A percentile compares a stretch with the other conserved stretches of the same genome.
phyloP scores from a whole-genome alignment of 129 eudicot genomes.

The Artemisia tridentata region DNA sequence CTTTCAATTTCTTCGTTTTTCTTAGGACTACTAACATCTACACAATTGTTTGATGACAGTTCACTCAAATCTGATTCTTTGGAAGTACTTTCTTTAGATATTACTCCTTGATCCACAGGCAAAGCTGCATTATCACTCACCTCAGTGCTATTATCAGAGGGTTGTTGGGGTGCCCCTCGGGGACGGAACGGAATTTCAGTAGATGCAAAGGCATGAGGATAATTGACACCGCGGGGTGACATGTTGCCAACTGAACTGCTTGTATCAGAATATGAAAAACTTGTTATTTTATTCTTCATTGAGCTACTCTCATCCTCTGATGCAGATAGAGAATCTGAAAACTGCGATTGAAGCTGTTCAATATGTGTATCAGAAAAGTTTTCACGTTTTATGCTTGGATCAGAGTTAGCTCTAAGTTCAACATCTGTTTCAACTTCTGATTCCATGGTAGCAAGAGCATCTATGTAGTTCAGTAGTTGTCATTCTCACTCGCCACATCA shows the following conservation, averaged over 20 bases:
- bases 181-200: too few relatives aligned
- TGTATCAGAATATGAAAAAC: constrained; percentile 47
- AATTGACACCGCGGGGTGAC: constrained; percentile 31
- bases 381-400: constrained; percentile 21
- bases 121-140: constrained; percentile 11
- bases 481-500: constrained; percentile 72
- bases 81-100: constrained; percentile 21
- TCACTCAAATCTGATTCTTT: constrained; percentile 34
- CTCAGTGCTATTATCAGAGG: constrained; percentile 20
- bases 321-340: constrained; percentile 56
- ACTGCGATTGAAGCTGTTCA: constrained; percentile 35
- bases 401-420: constrained; percentile 42
- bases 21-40: constrained; percentile 9
- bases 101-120: constrained; percentile 35
- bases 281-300: constrained; percentile 40
- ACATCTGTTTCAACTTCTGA: constrained; percentile 70
- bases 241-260: constrained; percentile 42
- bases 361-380: too few relatives aligned
- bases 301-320: constrained; percentile 58
- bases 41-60: constrained; percentile 17
- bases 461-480: constrained; percentile 71
- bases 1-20: constrained; percentile 28
- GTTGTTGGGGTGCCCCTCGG: constrained; percentile 1
- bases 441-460: constrained; percentile 81
- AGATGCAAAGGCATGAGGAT: constrained; percentile 26